phyloP scores from a whole-genome alignment of 2,329 filamentous ascomycete species.

The Polytolypa hystricis region DNA sequence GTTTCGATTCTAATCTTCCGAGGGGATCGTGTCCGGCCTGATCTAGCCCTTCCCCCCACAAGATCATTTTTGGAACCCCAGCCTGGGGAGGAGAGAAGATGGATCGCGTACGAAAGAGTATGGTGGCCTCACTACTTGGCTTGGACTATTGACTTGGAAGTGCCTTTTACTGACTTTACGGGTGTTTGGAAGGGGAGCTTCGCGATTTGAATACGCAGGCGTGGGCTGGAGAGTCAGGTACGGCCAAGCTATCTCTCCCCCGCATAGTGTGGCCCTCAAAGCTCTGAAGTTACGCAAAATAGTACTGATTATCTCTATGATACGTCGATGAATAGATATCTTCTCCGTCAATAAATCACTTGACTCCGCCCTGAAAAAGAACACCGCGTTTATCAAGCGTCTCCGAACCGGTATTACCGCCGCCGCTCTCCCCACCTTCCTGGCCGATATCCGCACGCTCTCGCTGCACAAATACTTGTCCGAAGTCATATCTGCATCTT shows the following conservation, averaged over 20 bases:
- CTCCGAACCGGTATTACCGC: conserved; percentile 79
- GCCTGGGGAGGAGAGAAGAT: conserved; percentile 22
- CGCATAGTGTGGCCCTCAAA: conserved; percentile 4
- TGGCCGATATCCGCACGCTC: conserved; percentile 79
- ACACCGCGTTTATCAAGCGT: conserved; percentile 95
- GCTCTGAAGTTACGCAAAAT: neutral
- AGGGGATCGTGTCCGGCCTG: conserved; percentile 25
- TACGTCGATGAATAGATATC: conserved; percentile 48
- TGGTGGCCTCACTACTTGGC: too few species aligned
- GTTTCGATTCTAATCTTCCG: conserved; percentile 26
- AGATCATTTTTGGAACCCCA: conserved; percentile 1
- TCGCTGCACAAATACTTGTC: conserved; percentile 95
- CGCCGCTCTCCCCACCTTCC: conserved; percentile 67
- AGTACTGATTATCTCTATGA: conserved; percentile 2
- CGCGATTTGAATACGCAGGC: conserved; percentile 76
- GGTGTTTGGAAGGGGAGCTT: conserved; percentile 58
- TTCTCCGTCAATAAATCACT: conserved; percentile 68
- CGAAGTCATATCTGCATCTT: conserved; percentile 91
- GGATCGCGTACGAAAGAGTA: conserved; percentile 42
- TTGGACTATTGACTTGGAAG: neutral
- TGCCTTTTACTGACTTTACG: neutral
- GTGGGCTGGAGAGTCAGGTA: conserved; percentile 84
- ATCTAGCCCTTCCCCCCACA: conserved; percentile 13
- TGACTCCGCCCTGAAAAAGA: conserved; percentile 94
- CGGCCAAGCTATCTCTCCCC: conserved; percentile 14